Conservation (phyloP, 148 eudicot species). For the Amaranthus palmeri region DNA sequence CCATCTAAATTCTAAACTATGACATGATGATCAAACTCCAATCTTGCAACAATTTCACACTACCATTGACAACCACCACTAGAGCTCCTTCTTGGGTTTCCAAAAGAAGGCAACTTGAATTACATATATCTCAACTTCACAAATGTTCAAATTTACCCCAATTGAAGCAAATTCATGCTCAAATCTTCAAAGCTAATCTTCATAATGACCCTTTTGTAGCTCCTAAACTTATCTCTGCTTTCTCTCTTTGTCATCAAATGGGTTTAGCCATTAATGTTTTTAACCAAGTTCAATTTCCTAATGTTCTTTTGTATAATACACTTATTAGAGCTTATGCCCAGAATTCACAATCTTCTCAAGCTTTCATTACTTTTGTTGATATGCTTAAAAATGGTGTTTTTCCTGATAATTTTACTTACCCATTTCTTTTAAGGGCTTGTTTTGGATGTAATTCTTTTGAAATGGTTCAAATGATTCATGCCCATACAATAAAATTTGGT, state of each 20-base stretch:
- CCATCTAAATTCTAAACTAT: too few species aligned
- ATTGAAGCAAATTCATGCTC: constrained; percentile 67
- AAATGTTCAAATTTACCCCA: constrained; percentile 54
- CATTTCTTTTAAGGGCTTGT: constrained; percentile 55
- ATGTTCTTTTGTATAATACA: constrained; percentile 60
- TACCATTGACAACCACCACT: constrained; percentile 33
- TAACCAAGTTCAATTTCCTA: constrained; percentile 48
- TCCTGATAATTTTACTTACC: constrained; percentile 74
- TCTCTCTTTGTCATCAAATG: constrained; percentile 50
- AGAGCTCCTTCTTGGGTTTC: constrained; percentile 72
- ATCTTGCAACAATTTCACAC: not conserved
- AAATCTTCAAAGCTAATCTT: constrained; percentile 54
- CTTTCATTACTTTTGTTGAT: constrained; percentile 38
- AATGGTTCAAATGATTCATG: constrained; percentile 58
- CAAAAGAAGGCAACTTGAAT: constrained; percentile 59
- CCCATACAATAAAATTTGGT: constrained; percentile 57
- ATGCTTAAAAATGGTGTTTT: constrained; percentile 44
- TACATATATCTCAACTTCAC: constrained; percentile 53
- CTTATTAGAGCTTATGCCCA: constrained; percentile 52
- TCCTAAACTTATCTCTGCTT: constrained; percentile 63
- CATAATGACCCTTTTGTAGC: constrained; percentile 52
- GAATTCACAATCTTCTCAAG: constrained; percentile 38
- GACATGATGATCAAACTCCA: constrained; percentile 11
- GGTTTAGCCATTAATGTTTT: constrained; percentile 44
- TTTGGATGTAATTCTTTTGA: constrained; percentile 29